phyloP scores from a whole-genome alignment of 2,329 filamentous ascomycete species.

The Aspergillus tamarii region DNA sequence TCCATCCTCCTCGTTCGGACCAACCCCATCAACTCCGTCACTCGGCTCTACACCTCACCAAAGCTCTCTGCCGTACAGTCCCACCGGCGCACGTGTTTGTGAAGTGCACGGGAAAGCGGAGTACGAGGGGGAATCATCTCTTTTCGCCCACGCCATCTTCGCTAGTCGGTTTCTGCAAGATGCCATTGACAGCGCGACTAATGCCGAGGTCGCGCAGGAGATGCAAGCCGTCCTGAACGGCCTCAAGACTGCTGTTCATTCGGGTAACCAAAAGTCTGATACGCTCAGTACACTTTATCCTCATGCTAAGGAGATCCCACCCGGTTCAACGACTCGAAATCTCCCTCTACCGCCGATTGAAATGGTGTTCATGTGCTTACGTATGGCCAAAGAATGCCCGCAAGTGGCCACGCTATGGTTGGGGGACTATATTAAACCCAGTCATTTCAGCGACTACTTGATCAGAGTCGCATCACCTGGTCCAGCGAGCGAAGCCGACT shows the following conservation, averaged over 20 bases:
- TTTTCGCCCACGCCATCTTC: constrained; percentile 11
- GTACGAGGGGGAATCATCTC: constrained; percentile 8
- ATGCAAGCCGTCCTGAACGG: constrained; percentile 2
- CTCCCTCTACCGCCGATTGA: constrained; percentile 11
- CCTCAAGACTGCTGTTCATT: not conserved
- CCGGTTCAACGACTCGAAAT: not conserved
- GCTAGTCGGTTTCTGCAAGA: constrained; percentile 9
- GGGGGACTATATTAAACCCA: no score
- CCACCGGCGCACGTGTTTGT: no score
- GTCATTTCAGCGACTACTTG: constrained; percentile 18
- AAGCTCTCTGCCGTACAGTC: no score
- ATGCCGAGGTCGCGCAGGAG: not conserved
- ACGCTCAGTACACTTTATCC: not conserved
- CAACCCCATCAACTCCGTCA: not conserved
- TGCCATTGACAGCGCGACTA: constrained; percentile 4
- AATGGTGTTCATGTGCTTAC: constrained; percentile 8
- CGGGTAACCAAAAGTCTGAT: constrained; percentile 9
- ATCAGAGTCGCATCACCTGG: constrained; percentile 16
- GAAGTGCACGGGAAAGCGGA: not conserved
- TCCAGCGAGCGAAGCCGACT: constrained; percentile 11
- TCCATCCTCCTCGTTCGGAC: not conserved
- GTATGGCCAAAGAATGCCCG: constrained; percentile 4
- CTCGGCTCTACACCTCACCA: no score
- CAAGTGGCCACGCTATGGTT: no score
- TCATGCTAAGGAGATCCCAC: constrained; percentile 4